Base-by-base conservation (phyloP, 345 rosid species). In the Linum usitatissimum region DNA sequence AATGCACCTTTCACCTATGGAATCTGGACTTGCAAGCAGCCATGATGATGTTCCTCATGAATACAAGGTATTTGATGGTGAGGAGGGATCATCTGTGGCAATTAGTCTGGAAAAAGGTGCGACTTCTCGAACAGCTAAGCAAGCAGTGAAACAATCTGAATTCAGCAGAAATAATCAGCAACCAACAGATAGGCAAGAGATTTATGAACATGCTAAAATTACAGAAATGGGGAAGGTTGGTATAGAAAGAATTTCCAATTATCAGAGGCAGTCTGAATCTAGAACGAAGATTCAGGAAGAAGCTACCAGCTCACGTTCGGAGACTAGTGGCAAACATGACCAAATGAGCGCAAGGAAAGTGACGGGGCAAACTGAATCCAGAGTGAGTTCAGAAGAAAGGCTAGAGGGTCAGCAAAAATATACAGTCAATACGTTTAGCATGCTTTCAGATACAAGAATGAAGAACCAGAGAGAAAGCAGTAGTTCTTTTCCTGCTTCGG, bases 201-300 rank as follows among this genome's bases (percentile, higher is more conserved):
- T 72, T 59, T 71, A 72, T 68, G 79, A 71, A 66, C 57, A 59
- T 36, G 57, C 63, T 67, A 75, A 66, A 63, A 71, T 58, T 9
- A 73, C 80, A 23, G 77, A 66, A 68, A 23, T 67, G 63, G 80
- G 42, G 66, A 75, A 79, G 62, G 61, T 62, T 51, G 70, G 65
- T 56, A 61, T 62, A 55, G 81, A 77, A 64, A 77, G 69, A 73
- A 65, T 70, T 70, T 76, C 80, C 34, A 68, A 74, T 61, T 73
- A 71, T 73, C 77, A 58, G 34, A 71, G 81, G 60, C 79, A 73
- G 62, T 70, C 79, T 17, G 79, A 76, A 54, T 69, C 84, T 69
- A 70, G 64, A 64, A 61, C 70, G 76, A 78, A 71, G 72, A 70
- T 64, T 15, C 71, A 39, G 66, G 75, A 78, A 64, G 87, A 77